Base-by-base conservation (phyloP, 2,329 filamentous ascomycete genomes). In the Thermoascus crustaceus region DNA sequence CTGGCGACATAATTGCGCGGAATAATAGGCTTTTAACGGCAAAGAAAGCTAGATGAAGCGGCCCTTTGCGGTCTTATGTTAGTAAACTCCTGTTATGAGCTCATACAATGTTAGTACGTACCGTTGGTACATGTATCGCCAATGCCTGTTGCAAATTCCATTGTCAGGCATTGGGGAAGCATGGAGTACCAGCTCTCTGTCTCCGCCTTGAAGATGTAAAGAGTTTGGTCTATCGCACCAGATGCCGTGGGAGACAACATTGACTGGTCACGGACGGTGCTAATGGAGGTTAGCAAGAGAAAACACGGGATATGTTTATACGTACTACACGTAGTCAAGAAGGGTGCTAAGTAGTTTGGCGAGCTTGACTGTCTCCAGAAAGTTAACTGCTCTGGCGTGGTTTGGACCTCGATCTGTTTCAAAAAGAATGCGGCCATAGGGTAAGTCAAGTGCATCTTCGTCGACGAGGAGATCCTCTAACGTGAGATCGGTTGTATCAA, bases 1-100 rank as follows among this genome's bases (percentile, higher is more conserved):
- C 64, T 4, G 67, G 67, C 9, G 58, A 61, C 63, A 70, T 69
- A 1, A 71, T 52, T 0, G 63, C 66, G 3, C 67, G 57, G 30
- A 62, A 65, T 5, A 66, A 51, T 0, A 71, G 54, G 2, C 61
- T 61, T 30, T 67, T 57, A 2, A 59, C 50, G 17, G 66, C 61
- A 21, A 64, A 67, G 33, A 59, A 68, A 0, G 63, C 54, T 1
- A 71, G 47, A 34, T 69, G 62, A 2, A 70, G 50, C 4, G 64
- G 62, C 46, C 33, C 44, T 50, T 34, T 38, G 25, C n/a, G 30
- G 14, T 17, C 20, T 35, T 22, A n/a, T 22, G 36, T 23, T 19
- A 19, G n/a, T 19, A 19, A 18, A 11, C n/a, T 17, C 17, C 13
- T 20, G 10, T 20, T 24, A 7, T 10, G 22, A 31, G 20, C n/a